A percentile compares a stretch with the other conserved stretches of the same genome.
phyloP scores from a whole-genome alignment of 2,329 filamentous ascomycete genomes.

The Paecilomyces formosus region DNA sequence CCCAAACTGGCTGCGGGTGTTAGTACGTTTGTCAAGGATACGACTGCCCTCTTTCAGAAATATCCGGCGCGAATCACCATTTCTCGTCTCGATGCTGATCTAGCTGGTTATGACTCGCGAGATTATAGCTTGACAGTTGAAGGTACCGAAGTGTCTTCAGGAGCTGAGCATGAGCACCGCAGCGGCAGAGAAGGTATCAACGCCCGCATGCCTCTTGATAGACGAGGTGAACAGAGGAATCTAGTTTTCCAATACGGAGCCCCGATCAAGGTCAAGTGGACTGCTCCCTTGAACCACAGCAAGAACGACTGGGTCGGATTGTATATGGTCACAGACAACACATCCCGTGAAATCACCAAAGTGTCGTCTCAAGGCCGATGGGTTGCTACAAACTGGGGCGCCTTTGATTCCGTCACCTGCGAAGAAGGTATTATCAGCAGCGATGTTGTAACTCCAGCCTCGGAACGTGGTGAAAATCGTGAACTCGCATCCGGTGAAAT shows the following conservation, averaged over 20 bases:
- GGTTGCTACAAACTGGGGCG: conserved; percentile 69
- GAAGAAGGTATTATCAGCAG: conserved; percentile 69
- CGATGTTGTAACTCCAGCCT: conserved; percentile 51
- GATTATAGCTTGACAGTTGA: conserved; percentile 72
- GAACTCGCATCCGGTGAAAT: conserved; percentile 71
- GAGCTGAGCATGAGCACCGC: conserved; percentile 50
- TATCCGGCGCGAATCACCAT: conserved; percentile 82
- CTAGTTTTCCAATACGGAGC: conserved; percentile 81
- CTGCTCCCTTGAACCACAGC: conserved; percentile 76
- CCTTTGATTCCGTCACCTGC: conserved; percentile 66
- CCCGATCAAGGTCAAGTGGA: conserved; percentile 85
- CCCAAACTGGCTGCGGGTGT: conserved; percentile 83
- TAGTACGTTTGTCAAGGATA: conserved; percentile 80
- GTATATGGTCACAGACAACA: conserved; percentile 93
- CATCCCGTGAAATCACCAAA: conserved; percentile 73
- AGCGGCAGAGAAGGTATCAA: conserved; percentile 67
- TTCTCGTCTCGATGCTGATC: conserved; percentile 67
- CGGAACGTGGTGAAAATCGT: conserved; percentile 39
- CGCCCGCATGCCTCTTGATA: conserved; percentile 58
- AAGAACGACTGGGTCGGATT: conserved; percentile 93
- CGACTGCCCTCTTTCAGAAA: conserved; percentile 77
- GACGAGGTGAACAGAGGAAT: conserved; percentile 59
- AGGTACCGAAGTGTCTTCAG: conserved; percentile 51
- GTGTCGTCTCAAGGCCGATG: conserved; percentile 83
- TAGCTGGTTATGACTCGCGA: conserved; percentile 71